Evolutionary conservation across 768 basidiomycete genomes (phyloP).

Genomic region (Amylocystis lapponica): DNA sequence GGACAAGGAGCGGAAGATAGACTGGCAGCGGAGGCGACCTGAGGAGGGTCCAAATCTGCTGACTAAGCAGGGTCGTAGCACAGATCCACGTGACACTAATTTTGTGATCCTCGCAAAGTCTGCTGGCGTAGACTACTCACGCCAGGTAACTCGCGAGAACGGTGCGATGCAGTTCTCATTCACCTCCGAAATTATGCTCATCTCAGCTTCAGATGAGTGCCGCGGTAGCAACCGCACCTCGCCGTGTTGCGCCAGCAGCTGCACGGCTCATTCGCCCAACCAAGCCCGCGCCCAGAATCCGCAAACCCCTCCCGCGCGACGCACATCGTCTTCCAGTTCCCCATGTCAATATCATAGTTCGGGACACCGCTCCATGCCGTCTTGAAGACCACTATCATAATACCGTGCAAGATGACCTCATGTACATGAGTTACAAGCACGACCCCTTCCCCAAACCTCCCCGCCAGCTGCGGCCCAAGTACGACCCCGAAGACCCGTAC

Average conservation of each 20-base stretch:
- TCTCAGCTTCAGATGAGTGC: constrained; percentile 12
- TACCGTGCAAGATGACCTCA: constrained; percentile 78
- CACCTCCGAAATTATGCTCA: no score
- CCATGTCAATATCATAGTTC: constrained; percentile 57
- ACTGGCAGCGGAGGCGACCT: no score
- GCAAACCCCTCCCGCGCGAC: constrained; percentile 39
- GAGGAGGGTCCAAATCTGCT: no score
- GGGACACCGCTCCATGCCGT: constrained; percentile 68
- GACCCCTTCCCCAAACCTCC: constrained; percentile 48
- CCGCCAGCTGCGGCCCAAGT: constrained; percentile 57
- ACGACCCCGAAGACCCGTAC: constrained; percentile 79
- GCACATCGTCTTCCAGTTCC: constrained; percentile 65
- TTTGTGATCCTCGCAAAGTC: no score
- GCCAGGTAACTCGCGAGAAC: no score
- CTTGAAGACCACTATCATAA: constrained; percentile 79
- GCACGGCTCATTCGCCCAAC: constrained; percentile 16
- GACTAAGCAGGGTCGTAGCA: no score
- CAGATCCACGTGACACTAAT: no score
- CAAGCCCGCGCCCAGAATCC: constrained; percentile 12
- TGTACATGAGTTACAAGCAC: constrained; percentile 95
- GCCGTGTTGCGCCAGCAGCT: constrained; percentile 9
- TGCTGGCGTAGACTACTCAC: no score
- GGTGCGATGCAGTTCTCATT: no score
- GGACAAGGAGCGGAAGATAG: no score
- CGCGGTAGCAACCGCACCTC: constrained; percentile 7